Percentiles rank a stretch among this genome's conserved stretches.
phyloP scores from a whole-genome alignment of 306 rosid species.

The Quercus rubra region DNA sequence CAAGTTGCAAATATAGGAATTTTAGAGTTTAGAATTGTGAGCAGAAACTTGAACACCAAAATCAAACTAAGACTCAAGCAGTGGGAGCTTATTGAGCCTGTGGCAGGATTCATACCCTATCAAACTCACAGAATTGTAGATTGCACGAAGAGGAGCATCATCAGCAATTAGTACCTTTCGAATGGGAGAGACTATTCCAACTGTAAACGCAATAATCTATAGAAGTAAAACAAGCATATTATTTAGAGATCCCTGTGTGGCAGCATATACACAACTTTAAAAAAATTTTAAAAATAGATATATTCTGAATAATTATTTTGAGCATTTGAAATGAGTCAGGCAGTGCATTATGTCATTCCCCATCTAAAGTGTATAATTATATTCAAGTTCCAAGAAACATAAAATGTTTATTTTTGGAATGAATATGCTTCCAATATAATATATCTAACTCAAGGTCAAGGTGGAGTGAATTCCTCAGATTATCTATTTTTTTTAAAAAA shows the following conservation, averaged over 20 bases:
- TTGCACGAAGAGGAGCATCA: conserved; percentile 29
- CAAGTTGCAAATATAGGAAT: too few relatives aligned
- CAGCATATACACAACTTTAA: background rate
- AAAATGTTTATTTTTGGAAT: background rate
- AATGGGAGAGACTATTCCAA: conserved; percentile 33
- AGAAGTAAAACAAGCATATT: background rate
- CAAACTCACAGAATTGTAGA: conserved; percentile 32
- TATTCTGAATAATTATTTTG: background rate
- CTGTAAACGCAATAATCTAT: conserved; percentile 37
- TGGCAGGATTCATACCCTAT: conserved; percentile 33
- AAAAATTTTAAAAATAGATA: background rate
- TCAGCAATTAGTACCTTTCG: conserved; percentile 19
- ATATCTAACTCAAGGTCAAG: background rate
- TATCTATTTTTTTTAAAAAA: background rate
- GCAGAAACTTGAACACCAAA: background rate
- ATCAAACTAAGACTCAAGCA: background rate
- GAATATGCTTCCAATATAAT: background rate
- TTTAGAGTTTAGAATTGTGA: too few relatives aligned
- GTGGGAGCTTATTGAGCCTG: background rate
- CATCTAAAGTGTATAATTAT: background rate
- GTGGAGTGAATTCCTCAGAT: background rate
- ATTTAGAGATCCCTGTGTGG: background rate
- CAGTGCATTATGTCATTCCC: background rate
- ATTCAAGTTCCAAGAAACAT: too few relatives aligned
- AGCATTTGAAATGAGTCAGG: background rate